Evolutionary conservation across 2,329 filamentous ascomycete species (phyloP).

Genomic region (Aureobasidium leucospermi): DNA sequence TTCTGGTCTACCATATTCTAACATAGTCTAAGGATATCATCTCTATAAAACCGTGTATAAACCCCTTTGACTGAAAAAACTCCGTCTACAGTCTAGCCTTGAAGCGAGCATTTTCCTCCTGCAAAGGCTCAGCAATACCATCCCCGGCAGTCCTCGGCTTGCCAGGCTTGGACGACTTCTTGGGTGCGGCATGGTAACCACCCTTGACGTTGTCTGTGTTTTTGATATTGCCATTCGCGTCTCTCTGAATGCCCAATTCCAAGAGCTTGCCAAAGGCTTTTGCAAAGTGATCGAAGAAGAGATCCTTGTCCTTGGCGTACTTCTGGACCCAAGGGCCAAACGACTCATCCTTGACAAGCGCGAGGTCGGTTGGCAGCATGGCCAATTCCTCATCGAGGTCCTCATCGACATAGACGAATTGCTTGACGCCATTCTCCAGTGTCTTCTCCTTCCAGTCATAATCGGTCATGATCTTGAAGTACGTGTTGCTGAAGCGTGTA

Average conservation of each 20-base stretch:
- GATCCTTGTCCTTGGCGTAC: slow-evolving; percentile 55
- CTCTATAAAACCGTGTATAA: not conserved
- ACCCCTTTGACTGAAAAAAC: not conserved
- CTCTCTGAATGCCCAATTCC: slow-evolving; percentile 53
- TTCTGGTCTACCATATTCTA: not conserved
- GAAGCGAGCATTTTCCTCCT: slow-evolving; percentile 32
- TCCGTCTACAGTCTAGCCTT: slow-evolving; percentile 32
- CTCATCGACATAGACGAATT: slow-evolving; percentile 55
- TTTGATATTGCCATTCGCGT: slow-evolving; percentile 44
- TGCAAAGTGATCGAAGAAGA: slow-evolving; percentile 55
- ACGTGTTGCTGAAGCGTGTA: slow-evolving; percentile 49
- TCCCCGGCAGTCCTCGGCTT: slow-evolving; percentile 30
- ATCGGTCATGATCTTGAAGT: slow-evolving; percentile 46
- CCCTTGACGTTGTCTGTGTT: slow-evolving; percentile 52
- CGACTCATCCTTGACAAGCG: slow-evolving; percentile 45
- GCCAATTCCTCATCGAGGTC: slow-evolving; percentile 52
- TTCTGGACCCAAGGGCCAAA: slow-evolving; percentile 52
- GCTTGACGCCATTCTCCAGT: slow-evolving; percentile 44
- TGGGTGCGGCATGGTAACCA: slow-evolving; percentile 51
- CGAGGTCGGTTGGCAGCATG: slow-evolving; percentile 61
- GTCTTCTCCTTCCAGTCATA: slow-evolving; percentile 50
- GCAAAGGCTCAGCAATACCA: slow-evolving; percentile 35
- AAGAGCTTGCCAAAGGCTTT: slow-evolving; percentile 54
- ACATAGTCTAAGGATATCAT: not conserved
- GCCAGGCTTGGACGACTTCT: slow-evolving; percentile 43